phyloP scores from a whole-genome alignment of 1,284 basidiomycete species.

The Ceratobasidium sp. region DNA sequence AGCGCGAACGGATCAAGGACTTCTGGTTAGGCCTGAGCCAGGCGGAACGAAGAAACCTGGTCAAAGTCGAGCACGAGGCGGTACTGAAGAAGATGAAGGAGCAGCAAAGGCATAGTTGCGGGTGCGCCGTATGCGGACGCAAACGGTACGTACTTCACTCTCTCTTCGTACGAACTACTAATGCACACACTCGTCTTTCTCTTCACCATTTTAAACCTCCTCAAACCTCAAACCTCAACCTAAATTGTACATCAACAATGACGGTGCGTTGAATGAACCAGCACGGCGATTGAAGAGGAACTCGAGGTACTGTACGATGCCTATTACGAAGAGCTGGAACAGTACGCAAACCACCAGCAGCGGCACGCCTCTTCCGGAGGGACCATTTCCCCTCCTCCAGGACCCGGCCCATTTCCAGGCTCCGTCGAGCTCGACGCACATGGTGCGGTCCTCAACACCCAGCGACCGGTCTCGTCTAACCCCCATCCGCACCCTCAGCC shows the following conservation, averaged over 20 bases:
- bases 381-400: slow-evolving; percentile 87
- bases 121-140: slow-evolving; percentile 95
- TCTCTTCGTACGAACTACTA: neutral
- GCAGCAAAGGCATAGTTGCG: slow-evolving; percentile 95
- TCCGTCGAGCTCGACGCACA: slow-evolving; percentile 95
- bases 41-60: slow-evolving; percentile 87
- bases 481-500: slow-evolving; percentile 52
- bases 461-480: slow-evolving; percentile 53
- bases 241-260: neutral
- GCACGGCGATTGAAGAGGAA: slow-evolving; percentile 93
- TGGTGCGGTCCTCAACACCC: slow-evolving; percentile 76
- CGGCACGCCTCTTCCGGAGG: slow-evolving; percentile 88
- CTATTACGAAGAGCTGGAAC: slow-evolving; percentile 99
- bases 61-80: slow-evolving; percentile 97
- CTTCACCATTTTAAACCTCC: neutral
- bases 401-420: slow-evolving; percentile 97
- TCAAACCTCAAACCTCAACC: neutral
- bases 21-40: slow-evolving; percentile 95
- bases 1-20: slow-evolving; percentile 95
- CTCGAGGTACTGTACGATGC: slow-evolving; percentile 99
- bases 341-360: slow-evolving; percentile 97
- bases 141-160: slow-evolving; percentile 78
- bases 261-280: neutral
- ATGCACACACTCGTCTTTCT: neutral
- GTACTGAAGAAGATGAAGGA: slow-evolving; percentile 99